Percentiles rank a stretch among this genome's conserved stretches.
Conservation (phyloP, 2,329 filamentous ascomycete species). For the Penicillium paneum region DNA sequence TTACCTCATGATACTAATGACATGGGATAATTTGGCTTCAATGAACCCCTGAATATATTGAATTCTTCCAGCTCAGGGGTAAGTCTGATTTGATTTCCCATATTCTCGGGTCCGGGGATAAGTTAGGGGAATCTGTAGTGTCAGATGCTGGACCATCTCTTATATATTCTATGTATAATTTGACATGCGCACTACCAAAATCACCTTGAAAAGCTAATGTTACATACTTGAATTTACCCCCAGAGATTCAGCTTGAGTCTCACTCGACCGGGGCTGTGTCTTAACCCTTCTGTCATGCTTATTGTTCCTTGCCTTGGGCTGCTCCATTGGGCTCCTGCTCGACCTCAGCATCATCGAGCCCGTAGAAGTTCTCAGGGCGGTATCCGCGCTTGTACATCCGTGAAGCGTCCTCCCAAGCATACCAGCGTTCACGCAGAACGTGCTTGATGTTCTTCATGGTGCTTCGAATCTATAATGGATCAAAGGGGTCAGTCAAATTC, state of each 20-base stretch:
- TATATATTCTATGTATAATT: slow-evolving; percentile 1
- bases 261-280: too few species aligned
- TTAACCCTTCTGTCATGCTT: background rate
- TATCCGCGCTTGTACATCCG: slow-evolving; percentile 37
- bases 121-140: background rate
- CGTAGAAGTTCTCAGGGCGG: slow-evolving; percentile 29
- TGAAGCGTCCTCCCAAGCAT: slow-evolving; percentile 63
- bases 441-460: slow-evolving; percentile 85
- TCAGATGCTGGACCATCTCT: background rate
- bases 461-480: slow-evolving; percentile 58
- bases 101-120: background rate
- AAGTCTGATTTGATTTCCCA: background rate
- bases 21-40: background rate
- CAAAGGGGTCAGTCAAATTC: background rate
- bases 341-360: slow-evolving; percentile 19
- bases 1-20: slow-evolving; percentile 13
- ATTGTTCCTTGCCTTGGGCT: background rate
- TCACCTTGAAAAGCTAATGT: slow-evolving; percentile 9
- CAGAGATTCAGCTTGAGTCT: background rate
- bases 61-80: slow-evolving; percentile 4
- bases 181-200: slow-evolving; percentile 4
- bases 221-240: slow-evolving; percentile 5
- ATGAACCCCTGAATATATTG: slow-evolving; percentile 8
- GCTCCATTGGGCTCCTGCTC: slow-evolving; percentile 7
- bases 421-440: slow-evolving; percentile 79